Conservation (phyloP, 2,329 filamentous ascomycete species). For the Lizonia empirigonia region DNA sequence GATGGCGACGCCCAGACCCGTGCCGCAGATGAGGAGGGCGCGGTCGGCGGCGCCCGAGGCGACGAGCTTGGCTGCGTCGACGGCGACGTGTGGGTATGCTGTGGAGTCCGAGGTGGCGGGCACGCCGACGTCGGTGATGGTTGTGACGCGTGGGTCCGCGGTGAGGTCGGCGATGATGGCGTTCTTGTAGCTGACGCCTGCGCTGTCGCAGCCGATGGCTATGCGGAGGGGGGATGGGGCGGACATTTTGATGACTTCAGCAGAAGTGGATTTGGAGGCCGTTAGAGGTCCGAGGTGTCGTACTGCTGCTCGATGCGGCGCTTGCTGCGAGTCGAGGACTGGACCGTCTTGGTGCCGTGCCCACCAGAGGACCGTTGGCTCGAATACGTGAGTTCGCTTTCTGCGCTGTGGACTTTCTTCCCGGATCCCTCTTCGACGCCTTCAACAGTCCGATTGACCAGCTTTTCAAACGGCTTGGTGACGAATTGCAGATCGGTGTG, state of each 20-base stretch:
- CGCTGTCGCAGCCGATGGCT: slow-evolving; percentile 70
- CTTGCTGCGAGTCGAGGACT: slow-evolving; percentile 15
- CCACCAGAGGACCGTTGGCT: slow-evolving; percentile 18
- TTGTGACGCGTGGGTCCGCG: slow-evolving; percentile 67
- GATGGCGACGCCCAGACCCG: slow-evolving; percentile 85
- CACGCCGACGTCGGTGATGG: slow-evolving; percentile 77
- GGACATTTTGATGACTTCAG: slow-evolving; percentile 15
- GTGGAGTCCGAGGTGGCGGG: slow-evolving; percentile 71
- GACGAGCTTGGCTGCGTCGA: slow-evolving; percentile 71
- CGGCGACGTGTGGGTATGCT: slow-evolving; percentile 79
- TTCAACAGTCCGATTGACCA: slow-evolving; percentile 40
- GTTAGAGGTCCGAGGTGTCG: slow-evolving; percentile 42
- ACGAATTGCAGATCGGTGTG: slow-evolving; percentile 42
- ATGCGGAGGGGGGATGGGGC: slow-evolving; percentile 56
- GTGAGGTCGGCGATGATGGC: slow-evolving; percentile 75
- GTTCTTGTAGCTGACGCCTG: slow-evolving; percentile 78
- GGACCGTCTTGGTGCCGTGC: slow-evolving; percentile 10
- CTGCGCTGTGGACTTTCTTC: slow-evolving; percentile 29
- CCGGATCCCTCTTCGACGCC: slow-evolving; percentile 36
- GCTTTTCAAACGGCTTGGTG: slow-evolving; percentile 46
- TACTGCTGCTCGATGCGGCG: slow-evolving; percentile 34
- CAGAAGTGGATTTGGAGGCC: not conserved
- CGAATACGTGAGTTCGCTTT: slow-evolving; percentile 32
- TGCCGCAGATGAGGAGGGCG: slow-evolving; percentile 82
- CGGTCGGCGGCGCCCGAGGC: slow-evolving; percentile 71